phyloP scores from a whole-genome alignment of 2,329 filamentous ascomycete species.

The Fusarium sp. region DNA sequence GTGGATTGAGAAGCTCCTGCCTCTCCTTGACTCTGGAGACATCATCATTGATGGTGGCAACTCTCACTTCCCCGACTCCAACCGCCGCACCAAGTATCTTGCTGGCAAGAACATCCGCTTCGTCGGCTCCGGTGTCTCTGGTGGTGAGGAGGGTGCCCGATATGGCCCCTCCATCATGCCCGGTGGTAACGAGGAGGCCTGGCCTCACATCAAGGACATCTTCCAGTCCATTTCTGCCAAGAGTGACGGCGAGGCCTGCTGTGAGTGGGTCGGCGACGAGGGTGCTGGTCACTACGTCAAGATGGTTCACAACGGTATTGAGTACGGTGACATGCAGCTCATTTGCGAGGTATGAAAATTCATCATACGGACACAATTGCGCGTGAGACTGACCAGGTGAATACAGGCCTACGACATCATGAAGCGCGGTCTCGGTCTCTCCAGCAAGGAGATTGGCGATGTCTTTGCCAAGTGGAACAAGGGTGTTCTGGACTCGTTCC shows the following conservation, averaged over 20 bases:
- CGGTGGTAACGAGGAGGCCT: constrained; percentile 97
- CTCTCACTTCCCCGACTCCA: constrained; percentile 99
- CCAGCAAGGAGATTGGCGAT: constrained; percentile 94
- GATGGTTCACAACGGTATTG: constrained; percentile 99
- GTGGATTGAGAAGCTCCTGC: constrained; percentile 96
- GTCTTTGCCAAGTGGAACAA: constrained; percentile 97
- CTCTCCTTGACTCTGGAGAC: constrained; percentile 84
- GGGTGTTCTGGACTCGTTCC: constrained; percentile 97
- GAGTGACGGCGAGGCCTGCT: constrained; percentile 97
- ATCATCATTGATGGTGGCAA: constrained; percentile 99
- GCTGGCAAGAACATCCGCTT: constrained; percentile 89
- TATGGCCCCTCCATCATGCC: constrained; percentile 99
- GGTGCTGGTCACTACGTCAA: constrained; percentile 99
- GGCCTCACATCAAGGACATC: constrained; percentile 98
- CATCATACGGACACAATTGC: neutral
- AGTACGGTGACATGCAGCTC: constrained; percentile 99
- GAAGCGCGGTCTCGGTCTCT: constrained; percentile 94
- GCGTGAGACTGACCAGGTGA: constrained; percentile 34
- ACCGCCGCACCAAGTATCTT: constrained; percentile 95
- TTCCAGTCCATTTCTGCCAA: constrained; percentile 98
- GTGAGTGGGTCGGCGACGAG: constrained; percentile 99
- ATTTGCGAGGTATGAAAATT: constrained; percentile 86
- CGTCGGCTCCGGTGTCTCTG: constrained; percentile 96
- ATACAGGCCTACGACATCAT: constrained; percentile 96
- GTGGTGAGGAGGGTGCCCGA: constrained; percentile 98